phyloP scores from a whole-genome alignment of 129 eudicot species.

The Centaurea solstitialis region DNA sequence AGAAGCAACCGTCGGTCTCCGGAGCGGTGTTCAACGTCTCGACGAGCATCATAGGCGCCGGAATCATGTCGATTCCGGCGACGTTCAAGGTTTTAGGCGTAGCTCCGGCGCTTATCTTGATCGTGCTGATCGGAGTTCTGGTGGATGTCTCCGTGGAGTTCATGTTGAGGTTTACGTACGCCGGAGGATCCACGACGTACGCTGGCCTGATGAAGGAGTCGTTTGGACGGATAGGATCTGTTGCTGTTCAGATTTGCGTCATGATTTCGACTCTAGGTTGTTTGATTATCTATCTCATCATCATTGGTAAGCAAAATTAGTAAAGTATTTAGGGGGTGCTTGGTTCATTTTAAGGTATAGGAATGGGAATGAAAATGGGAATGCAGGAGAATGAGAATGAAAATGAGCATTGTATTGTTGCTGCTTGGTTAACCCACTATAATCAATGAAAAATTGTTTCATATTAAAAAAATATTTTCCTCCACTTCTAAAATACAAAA shows the following conservation, averaged over 20 bases:
- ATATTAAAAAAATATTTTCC: no score
- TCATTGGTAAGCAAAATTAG: conserved; percentile 57
- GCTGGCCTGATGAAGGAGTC: conserved; percentile 90
- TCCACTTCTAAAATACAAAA: no score
- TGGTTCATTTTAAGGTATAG: no score
- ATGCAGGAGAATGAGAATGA: no score
- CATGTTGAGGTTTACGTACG: conserved; percentile 63
- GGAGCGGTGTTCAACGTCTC: conserved; percentile 94
- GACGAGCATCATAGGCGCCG: conserved; percentile 95
- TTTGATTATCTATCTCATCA: conserved; percentile 81
- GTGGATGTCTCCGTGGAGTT: conserved; percentile 81
- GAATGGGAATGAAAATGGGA: no score
- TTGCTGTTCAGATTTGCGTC: conserved; percentile 74
- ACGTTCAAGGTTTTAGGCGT: conserved; percentile 88
- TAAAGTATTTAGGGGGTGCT: no score
- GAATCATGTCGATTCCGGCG: conserved; percentile 97
- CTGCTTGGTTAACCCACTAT: no score
- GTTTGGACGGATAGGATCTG: conserved; percentile 74
- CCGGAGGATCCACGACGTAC: conserved; percentile 65
- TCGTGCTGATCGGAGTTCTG: conserved; percentile 60
- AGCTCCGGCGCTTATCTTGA: conserved; percentile 67
- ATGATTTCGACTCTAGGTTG: conserved; percentile 81
- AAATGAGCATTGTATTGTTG: no score
- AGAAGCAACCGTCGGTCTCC: conserved; percentile 53
- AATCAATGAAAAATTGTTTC: no score